Percentiles rank a stretch among this genome's conserved stretches.
These are phyloP conservation scores for Kodamaea arcana DNA, from an alignment of 1,139 yeast genomes.

Conservation along the genomic window DNA sequence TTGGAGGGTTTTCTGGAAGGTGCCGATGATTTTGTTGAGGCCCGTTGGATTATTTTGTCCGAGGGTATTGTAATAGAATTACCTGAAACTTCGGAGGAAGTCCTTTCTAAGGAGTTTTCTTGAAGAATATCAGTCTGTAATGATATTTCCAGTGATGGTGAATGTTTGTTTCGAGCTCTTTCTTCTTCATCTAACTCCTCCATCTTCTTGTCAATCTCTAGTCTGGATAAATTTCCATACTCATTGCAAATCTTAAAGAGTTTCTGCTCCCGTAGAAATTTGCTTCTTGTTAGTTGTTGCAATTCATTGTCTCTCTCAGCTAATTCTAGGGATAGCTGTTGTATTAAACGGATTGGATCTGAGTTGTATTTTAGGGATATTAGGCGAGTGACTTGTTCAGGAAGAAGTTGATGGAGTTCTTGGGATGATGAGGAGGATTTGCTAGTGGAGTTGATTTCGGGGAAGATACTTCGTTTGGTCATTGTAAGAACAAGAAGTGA, in stretches of 20 bases:
- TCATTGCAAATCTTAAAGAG: conserved; percentile 39
- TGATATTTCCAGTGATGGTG: too few species aligned
- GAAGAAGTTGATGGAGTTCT: conserved; percentile 16
- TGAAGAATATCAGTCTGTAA: neutral
- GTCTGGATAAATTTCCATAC: conserved; percentile 39
- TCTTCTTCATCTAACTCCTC: conserved; percentile 15
- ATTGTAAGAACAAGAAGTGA: too few species aligned
- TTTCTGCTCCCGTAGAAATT: conserved; percentile 42
- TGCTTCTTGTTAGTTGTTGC: conserved; percentile 34
- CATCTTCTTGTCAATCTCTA: conserved; percentile 38
- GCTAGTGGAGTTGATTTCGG: too few species aligned
- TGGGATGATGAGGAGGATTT: too few species aligned
- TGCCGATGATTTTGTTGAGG: neutral
- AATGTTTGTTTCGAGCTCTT: too few species aligned
- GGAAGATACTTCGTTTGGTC: too few species aligned
- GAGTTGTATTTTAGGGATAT: conserved; percentile 25
- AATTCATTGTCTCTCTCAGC: conserved; percentile 48
- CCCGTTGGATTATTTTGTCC: neutral
- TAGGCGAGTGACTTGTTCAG: conserved; percentile 29
- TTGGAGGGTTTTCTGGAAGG: neutral
- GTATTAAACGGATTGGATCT: conserved; percentile 40
- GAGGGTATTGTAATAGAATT: neutral
- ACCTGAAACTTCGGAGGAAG: neutral
- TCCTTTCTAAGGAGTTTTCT: neutral
- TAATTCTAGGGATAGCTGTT: conserved; percentile 48